Evolutionary conservation across 2,329 filamentous ascomycete genomes (phyloP), one percentile per base, ranked within the genome.

Genomic region (Apiospora kogelbergensis): DNA sequence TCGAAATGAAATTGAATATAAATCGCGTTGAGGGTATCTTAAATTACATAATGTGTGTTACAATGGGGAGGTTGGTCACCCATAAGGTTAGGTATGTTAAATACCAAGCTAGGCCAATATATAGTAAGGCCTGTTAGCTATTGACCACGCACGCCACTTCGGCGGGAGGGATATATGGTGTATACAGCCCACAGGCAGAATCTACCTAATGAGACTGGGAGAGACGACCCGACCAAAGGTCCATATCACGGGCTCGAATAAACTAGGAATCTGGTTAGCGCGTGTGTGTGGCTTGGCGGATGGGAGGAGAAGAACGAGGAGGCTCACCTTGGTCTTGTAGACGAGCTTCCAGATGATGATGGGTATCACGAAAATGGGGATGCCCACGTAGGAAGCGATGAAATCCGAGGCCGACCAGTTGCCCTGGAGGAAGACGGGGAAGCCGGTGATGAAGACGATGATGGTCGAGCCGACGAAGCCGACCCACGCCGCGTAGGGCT

Each of bases 331-430:
- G 22, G 81, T 82, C 22, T 73, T 72, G 40, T 81, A 67, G 63
- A 74, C 73, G 6, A 83, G 9, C 71, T 84, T 84, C 81, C 81
- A 84, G 7, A 67, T 73, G 22, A 83, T 73, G 22, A 82, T 81
- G 0, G 81, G 81, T n/a, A 82, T 66, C 26, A 81, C 76, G 68
- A 81, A 81, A 46, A 81, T 80, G 0, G 80, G 80, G 53, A 82
- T 82, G 5, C 81, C 81, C 10, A 82, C 75, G 45, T 82, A 82
- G 11, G 77, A 77, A 0, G 80, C 80, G 3, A 83, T 70, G 71
- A 82, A 82, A 67, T 76, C 67, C 0, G 80, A 77, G 0, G 78
- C 72, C 63, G 30, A 33, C 69, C 69, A 74, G 40, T 71, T 68
- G 7, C 72, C 72, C 41, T 67, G 65, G 5, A 75, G 73, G 63